Conservation (phyloP, 306 rosid genomes). For the Sicyos edulis region DNA sequence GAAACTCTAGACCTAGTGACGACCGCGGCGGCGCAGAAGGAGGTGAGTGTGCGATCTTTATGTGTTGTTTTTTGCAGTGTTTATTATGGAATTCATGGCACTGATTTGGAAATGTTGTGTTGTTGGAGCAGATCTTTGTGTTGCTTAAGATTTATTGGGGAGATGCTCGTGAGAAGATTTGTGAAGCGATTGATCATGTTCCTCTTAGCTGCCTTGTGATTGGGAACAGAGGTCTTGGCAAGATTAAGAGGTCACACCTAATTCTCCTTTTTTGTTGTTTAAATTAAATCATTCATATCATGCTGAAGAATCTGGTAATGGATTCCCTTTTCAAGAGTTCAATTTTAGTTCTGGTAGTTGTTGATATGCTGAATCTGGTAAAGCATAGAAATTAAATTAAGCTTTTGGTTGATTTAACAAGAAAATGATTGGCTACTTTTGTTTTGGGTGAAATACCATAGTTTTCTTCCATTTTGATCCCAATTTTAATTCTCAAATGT, state of each 20-base stretch:
- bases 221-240: conserved; percentile 89
- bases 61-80: not conserved
- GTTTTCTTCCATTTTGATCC: no score
- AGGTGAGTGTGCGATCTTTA: conserved; percentile 26
- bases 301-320: not conserved
- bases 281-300: not conserved
- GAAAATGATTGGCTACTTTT: not conserved
- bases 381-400: not conserved
- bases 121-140: conserved; percentile 43
- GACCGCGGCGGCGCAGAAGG: conserved; percentile 41
- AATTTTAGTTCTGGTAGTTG: no score
- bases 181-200: conserved; percentile 48
- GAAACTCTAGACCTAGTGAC: conserved; percentile 46
- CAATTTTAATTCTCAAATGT: no score
- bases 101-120: not conserved
- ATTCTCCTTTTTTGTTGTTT: conserved; percentile 8
- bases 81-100: not conserved
- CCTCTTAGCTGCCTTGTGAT: conserved; percentile 50
- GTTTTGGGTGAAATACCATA: no score
- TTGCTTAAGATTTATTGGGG: conserved; percentile 69
- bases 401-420: conserved; percentile 10
- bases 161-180: conserved; percentile 60
- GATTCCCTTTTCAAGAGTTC: no score
- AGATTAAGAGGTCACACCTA: conserved; percentile 40
- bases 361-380: no score